Conservation (phyloP, 2,329 filamentous ascomycete genomes). For the Lasiodiplodia sp. region DNA sequence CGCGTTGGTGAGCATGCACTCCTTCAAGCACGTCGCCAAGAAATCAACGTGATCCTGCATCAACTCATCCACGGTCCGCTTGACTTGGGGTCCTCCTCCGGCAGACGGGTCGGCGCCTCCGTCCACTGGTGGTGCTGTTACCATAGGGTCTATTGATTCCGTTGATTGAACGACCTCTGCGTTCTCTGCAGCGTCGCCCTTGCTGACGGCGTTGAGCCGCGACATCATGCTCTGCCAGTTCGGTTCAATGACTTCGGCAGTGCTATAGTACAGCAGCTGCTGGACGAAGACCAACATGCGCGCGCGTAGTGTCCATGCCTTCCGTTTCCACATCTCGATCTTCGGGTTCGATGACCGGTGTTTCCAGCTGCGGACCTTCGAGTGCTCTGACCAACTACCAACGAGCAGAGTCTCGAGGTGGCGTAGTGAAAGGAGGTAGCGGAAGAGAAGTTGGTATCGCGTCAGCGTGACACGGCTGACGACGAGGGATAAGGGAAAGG, state of each 20-base stretch:
- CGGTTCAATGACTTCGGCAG: conserved; percentile 94
- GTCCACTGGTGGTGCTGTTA: conserved; percentile 30
- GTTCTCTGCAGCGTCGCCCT: conserved; percentile 44
- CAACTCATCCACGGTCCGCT: conserved; percentile 89
- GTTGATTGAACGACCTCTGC: conserved; percentile 33
- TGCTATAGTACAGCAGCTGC: conserved; percentile 96
- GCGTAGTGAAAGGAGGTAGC: conserved; percentile 87
- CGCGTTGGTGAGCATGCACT: conserved; percentile 98
- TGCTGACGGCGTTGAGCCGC: conserved; percentile 68
- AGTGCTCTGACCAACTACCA: conserved; percentile 89
- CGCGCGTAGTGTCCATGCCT: conserved; percentile 88
- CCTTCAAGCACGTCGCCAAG: conserved; percentile 94
- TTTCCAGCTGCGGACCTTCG: conserved; percentile 79
- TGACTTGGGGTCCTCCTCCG: conserved; percentile 56
- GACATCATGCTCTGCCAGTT: conserved; percentile 96
- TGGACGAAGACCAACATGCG: conserved; percentile 98
- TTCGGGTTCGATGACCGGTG: conserved; percentile 75
- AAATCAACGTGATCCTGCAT: conserved; percentile 99
- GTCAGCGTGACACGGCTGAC: conserved; percentile 97
- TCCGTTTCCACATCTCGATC: conserved; percentile 90
- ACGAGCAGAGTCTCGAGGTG: conserved; percentile 89
- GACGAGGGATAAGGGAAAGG: conserved; percentile 93
- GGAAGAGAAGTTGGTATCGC: conserved; percentile 94
- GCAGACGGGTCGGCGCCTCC: conserved; percentile 32
- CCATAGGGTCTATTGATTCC: conserved; percentile 1